These are phyloP conservation scores for Ogataea angusta DNA, from an alignment of 805 yeast species.

Conservation along the genomic window DNA sequence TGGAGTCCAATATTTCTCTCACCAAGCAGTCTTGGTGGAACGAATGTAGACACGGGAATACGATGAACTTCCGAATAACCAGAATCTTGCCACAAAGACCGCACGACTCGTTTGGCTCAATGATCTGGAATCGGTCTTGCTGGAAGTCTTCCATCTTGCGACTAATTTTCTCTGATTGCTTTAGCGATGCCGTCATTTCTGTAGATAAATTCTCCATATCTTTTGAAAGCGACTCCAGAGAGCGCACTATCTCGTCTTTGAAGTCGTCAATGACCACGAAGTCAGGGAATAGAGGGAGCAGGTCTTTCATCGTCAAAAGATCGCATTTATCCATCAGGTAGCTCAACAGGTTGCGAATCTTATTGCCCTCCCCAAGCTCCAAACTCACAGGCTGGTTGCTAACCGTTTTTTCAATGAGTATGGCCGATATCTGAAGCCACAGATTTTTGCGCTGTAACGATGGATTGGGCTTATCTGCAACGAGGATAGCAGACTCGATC, in stretches of 20 bases:
- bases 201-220: constrained; percentile 60
- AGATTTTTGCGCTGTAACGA: constrained; percentile 55
- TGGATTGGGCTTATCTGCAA: constrained; percentile 52
- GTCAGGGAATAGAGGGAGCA: constrained; percentile 82
- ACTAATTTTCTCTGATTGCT: constrained; percentile 55
- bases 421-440: constrained; percentile 66
- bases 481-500: constrained; percentile 53
- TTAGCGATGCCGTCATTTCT: constrained; percentile 74
- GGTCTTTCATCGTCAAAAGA: constrained; percentile 67
- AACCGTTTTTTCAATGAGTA: constrained; percentile 39
- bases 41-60: constrained; percentile 87
- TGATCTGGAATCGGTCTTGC: constrained; percentile 53
- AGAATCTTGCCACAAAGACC: constrained; percentile 65
- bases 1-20: constrained; percentile 53
- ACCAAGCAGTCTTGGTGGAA: constrained; percentile 89
- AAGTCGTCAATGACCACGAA: constrained; percentile 76
- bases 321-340: constrained; percentile 44
- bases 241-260: constrained; percentile 75
- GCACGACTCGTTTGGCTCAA: constrained; percentile 86
- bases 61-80: constrained; percentile 67
- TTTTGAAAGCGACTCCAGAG: constrained; percentile 70
- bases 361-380: constrained; percentile 32
- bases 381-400: constrained; percentile 25
- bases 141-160: constrained; percentile 52
- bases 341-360: constrained; percentile 32